These are phyloP conservation scores for Pichia insulana DNA, from an alignment of 805 yeast species.

Conservation along the genomic window DNA sequence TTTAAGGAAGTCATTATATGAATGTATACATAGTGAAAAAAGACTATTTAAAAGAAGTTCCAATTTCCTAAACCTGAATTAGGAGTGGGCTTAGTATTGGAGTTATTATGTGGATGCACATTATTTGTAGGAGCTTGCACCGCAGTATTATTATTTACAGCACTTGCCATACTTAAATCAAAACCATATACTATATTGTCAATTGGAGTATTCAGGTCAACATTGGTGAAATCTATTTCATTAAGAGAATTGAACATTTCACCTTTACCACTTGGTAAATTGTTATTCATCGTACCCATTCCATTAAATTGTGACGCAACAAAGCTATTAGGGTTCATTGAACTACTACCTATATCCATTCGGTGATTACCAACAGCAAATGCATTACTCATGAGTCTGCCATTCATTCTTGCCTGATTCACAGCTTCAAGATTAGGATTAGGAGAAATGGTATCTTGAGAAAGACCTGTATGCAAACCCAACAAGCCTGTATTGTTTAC, in stretches of 20 bases:
- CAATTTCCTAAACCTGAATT: neutral
- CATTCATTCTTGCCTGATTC: neutral
- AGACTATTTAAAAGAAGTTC: neutral
- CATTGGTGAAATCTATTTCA: slow-evolving; percentile 33
- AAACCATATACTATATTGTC: slow-evolving; percentile 17
- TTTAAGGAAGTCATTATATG: too few relatives aligned
- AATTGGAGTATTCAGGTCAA: slow-evolving; percentile 22
- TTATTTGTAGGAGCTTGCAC: neutral
- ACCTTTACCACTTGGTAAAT: slow-evolving; percentile 5
- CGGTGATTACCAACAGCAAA: neutral
- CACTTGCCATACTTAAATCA: slow-evolving; percentile 3
- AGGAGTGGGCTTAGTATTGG: neutral
- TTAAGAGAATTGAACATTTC: slow-evolving; percentile 25
- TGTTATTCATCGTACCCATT: slow-evolving; percentile 1
- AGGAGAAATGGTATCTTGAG: neutral
- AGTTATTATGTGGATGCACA: neutral
- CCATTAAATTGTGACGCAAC: too few relatives aligned
- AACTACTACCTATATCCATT: neutral
- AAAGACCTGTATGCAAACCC: slow-evolving; percentile 3
- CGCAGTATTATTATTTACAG: neutral
- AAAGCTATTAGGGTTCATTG: too few relatives aligned
- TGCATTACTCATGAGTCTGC: neutral
- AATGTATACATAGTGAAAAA: too few relatives aligned
- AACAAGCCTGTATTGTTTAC: slow-evolving; percentile 9
- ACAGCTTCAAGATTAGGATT: neutral